phyloP scores from a whole-genome alignment of 495 filamentous ascomycete species.

The Penicillium cataractarum region DNA sequence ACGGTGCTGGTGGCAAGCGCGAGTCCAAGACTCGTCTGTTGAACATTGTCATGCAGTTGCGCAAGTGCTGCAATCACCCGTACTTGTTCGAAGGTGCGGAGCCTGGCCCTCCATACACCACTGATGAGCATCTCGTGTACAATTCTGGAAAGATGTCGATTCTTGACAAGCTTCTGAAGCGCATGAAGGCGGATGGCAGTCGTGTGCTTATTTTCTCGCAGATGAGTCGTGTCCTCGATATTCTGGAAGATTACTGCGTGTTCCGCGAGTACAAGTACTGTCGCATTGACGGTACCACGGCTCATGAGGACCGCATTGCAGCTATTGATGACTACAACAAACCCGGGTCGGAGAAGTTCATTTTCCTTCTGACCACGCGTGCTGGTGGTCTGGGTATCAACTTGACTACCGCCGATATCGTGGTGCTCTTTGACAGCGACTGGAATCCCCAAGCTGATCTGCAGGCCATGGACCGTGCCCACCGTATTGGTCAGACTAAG shows the following conservation, averaged over 20 bases:
- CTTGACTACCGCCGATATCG: constrained; percentile 92
- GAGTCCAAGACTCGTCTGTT: constrained; percentile 99
- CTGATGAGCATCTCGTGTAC: constrained; percentile 91
- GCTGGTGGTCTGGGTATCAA: constrained; percentile 99
- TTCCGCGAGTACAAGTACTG: constrained; percentile 95
- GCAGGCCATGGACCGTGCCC: constrained; percentile 97
- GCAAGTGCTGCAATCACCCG: constrained; percentile 99
- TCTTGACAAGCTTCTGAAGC: constrained; percentile 86
- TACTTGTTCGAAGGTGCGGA: constrained; percentile 99
- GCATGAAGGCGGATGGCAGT: constrained; percentile 83
- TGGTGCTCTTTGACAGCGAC: constrained; percentile 97
- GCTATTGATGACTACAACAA: constrained; percentile 99
- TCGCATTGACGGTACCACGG: constrained; percentile 95
- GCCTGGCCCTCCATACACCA: constrained; percentile 96
- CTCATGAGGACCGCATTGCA: constrained; percentile 95
- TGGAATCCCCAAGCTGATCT: constrained; percentile 99
- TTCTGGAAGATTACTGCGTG: constrained; percentile 97
- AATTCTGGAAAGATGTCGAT: constrained; percentile 98
- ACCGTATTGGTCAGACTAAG: constrained; percentile 98
- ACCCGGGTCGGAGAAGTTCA: constrained; percentile 90
- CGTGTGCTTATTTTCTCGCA: constrained; percentile 98
- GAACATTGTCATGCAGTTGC: constrained; percentile 99
- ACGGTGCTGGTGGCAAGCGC: constrained; percentile 91
- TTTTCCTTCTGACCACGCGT: constrained; percentile 96
- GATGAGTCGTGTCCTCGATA: constrained; percentile 97